Conservation (phyloP, 345 rosid species). For the Dipteronia sinensis region DNA sequence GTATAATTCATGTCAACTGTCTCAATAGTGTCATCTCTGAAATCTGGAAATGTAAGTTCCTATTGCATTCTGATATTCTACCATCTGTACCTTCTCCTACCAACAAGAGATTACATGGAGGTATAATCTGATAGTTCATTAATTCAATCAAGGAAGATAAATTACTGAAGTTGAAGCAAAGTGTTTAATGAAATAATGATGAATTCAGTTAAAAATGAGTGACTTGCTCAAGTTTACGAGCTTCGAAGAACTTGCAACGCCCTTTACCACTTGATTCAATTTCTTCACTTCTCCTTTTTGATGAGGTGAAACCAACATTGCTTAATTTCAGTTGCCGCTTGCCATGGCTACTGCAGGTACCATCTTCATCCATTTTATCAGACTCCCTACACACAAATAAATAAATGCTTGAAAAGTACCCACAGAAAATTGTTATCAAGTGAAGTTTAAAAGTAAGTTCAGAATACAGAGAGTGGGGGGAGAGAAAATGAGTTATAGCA, state of each 20-base stretch:
- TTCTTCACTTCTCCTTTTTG: conserved; percentile 74
- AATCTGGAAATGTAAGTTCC: not conserved
- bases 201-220: conserved; percentile 52
- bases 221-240: conserved; percentile 79
- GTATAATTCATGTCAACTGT: not conserved
- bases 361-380: conserved; percentile 65
- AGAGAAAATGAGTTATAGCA: not conserved
- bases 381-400: conserved; percentile 52
- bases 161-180: not conserved
- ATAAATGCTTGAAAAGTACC: not conserved
- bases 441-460: not conserved
- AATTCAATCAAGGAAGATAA: not conserved
- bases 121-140: not conserved
- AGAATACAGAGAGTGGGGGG: not conserved
- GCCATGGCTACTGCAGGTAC: conserved; percentile 38
- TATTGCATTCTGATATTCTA: not conserved
- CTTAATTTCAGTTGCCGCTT: conserved; percentile 74
- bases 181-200: conserved; percentile 4
- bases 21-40: not conserved
- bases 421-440: not conserved
- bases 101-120: not conserved
- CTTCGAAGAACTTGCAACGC: conserved; percentile 80
- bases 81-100: not conserved
- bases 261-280: conserved; percentile 83
- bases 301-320: conserved; percentile 58